phyloP scores from a whole-genome alignment of 2,329 filamentous ascomycete species.

The Fragosphaeria purpurea region DNA sequence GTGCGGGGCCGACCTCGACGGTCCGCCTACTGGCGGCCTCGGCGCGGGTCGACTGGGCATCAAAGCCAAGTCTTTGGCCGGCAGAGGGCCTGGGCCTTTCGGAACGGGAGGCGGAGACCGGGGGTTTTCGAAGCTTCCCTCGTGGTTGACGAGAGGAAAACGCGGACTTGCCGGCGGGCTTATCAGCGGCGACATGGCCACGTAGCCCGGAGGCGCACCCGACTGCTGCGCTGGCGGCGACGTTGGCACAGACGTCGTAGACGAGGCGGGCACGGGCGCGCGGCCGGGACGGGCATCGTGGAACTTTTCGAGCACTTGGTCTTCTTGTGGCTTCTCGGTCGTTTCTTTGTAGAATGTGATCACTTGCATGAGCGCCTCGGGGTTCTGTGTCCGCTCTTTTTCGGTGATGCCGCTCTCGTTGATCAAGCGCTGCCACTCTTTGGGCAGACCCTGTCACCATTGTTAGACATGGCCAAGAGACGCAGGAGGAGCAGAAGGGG shows the following conservation, averaged over 20 bases:
- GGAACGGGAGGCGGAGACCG: conserved; percentile 86
- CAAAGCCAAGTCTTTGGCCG: conserved; percentile 47
- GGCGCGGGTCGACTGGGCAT: conserved; percentile 79
- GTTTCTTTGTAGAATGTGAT: conserved; percentile 97
- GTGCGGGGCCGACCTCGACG: conserved; percentile 46
- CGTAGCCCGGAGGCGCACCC: conserved; percentile 44
- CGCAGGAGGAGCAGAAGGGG: neutral
- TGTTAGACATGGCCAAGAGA: neutral
- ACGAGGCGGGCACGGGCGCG: conserved; percentile 27
- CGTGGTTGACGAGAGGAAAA: conserved; percentile 74
- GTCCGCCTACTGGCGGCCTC: conserved; percentile 63
- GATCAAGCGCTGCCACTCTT: conserved; percentile 94
- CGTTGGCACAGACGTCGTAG: conserved; percentile 34
- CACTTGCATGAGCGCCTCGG: conserved; percentile 90
- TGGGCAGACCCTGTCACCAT: conserved; percentile 65
- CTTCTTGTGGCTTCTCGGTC: conserved; percentile 66
- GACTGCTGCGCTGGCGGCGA: conserved; percentile 18
- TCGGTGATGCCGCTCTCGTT: conserved; percentile 94
- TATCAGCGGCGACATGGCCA: conserved; percentile 51
- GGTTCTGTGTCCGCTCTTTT: conserved; percentile 90
- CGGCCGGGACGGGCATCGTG: conserved; percentile 63
- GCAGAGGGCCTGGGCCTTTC: conserved; percentile 37
- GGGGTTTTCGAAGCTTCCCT: conserved; percentile 95
- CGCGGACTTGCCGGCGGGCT: conserved; percentile 77
- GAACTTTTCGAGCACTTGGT: conserved; percentile 92